phyloP scores from a whole-genome alignment of 306 rosid species.

The Citrullus amarus region DNA sequence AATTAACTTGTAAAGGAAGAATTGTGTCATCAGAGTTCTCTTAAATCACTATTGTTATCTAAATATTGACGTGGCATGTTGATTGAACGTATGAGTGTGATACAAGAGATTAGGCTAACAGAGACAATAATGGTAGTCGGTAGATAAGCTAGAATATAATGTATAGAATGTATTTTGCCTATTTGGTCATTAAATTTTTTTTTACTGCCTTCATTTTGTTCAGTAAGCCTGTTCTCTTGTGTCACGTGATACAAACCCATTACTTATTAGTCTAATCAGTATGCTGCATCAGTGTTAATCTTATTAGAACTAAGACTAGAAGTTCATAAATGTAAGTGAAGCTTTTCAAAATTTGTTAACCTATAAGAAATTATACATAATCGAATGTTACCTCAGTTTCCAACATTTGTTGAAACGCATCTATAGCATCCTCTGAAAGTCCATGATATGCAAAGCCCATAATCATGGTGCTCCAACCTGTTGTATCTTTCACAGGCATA shows the following conservation, averaged over 20 bases:
- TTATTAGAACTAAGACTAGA: not conserved
- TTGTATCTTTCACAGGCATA: conserved; percentile 18
- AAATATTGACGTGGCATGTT: not conserved
- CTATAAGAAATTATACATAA: not conserved
- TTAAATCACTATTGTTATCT: not conserved
- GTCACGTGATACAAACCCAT: not conserved
- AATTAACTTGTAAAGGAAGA: not conserved
- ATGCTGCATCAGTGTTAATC: not conserved
- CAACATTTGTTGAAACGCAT: conserved; percentile 12
- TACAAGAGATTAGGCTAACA: not conserved
- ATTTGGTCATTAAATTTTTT: not conserved
- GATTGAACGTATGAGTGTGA: not conserved
- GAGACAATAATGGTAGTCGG: not conserved
- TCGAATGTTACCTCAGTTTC: conserved; percentile 8
- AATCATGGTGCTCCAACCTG: conserved; percentile 23
- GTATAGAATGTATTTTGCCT: not conserved
- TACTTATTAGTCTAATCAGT: not conserved
- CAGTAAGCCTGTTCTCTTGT: not conserved
- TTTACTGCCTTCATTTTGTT: not conserved
- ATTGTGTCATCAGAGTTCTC: not conserved
- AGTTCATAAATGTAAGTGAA: not conserved
- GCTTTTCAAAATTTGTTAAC: not conserved
- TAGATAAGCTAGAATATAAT: not conserved
- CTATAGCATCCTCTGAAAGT: conserved; percentile 12
- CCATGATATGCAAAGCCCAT: conserved; percentile 15